Evolutionary conservation across 2,329 filamentous ascomycete species (phyloP).

Genomic region (Scopulariopsis brevicaulis): DNA sequence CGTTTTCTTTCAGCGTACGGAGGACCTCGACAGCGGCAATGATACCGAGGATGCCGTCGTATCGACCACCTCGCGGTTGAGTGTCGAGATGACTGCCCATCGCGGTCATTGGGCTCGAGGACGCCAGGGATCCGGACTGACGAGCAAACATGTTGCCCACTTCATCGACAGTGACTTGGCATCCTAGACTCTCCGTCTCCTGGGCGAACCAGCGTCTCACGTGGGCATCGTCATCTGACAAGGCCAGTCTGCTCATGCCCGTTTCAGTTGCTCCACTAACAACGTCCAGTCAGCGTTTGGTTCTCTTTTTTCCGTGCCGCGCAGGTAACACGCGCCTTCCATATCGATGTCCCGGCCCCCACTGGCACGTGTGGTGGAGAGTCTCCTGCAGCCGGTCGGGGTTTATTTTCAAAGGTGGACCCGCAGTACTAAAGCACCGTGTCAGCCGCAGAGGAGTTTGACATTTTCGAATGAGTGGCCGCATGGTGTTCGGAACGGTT

Average conservation of each 20-base stretch:
- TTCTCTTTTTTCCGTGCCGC: conserved; percentile 8
- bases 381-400: no score
- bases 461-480: no score
- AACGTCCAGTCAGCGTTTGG: neutral
- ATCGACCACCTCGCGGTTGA: conserved; percentile 53
- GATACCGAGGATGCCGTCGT: conserved; percentile 70
- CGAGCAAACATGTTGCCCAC: conserved; percentile 75
- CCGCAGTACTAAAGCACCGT: no score
- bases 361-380: no score
- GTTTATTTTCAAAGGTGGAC: no score
- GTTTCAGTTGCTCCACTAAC: conserved; percentile 37
- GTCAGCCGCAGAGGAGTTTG: no score
- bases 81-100: conserved; percentile 61
- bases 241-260: conserved; percentile 64
- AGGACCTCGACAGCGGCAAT: conserved; percentile 64
- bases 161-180: conserved; percentile 54
- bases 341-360: no score
- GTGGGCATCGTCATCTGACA: conserved; percentile 60
- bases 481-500: no score
- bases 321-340: no score
- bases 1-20: conserved; percentile 40
- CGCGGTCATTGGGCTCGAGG: conserved; percentile 48
- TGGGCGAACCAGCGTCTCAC: conserved; percentile 67
- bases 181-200: conserved; percentile 51
- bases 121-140: conserved; percentile 44